Evolutionary conservation across 2,329 filamentous ascomycete species (phyloP).

Genomic region (Penicillium sp.): DNA sequence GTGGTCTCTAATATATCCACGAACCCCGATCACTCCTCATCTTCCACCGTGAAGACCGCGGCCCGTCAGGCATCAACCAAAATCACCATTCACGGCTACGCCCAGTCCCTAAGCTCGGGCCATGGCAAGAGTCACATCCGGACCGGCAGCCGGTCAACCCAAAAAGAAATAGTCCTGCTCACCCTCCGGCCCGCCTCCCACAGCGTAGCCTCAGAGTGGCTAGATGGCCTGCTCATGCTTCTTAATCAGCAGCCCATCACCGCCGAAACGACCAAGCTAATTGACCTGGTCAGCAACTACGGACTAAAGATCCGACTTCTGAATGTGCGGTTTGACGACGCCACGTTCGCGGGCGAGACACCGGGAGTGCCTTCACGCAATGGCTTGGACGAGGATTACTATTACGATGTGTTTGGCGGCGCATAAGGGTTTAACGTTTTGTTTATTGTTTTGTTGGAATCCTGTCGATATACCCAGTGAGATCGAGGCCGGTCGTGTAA

Average conservation of each 20-base stretch:
- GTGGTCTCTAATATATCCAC: slow-evolving; percentile 90
- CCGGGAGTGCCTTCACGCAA: slow-evolving; percentile 78
- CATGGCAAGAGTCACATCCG: slow-evolving; percentile 29
- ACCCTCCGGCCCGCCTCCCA: slow-evolving; percentile 79
- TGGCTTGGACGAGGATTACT: slow-evolving; percentile 88
- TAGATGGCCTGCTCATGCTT: slow-evolving; percentile 92
- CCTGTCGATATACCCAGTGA: slow-evolving; percentile 6
- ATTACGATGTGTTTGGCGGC: slow-evolving; percentile 69
- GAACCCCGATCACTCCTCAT: slow-evolving; percentile 51
- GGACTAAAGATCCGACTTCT: slow-evolving; percentile 88
- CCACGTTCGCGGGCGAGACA: slow-evolving; percentile 64
- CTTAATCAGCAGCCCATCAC: slow-evolving; percentile 95
- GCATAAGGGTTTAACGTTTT: slow-evolving; percentile 13
- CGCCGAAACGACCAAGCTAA: slow-evolving; percentile 88
- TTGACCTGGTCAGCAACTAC: slow-evolving; percentile 82
- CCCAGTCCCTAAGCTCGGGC: slow-evolving; percentile 26
- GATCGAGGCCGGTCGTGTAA: background rate
- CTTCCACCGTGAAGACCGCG: slow-evolving; percentile 48
- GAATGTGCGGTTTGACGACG: slow-evolving; percentile 86
- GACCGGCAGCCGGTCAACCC: slow-evolving; percentile 33
- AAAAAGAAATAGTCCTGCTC: slow-evolving; percentile 71
- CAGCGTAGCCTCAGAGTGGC: slow-evolving; percentile 88
- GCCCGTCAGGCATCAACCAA: slow-evolving; percentile 62
- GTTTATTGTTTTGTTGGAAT: slow-evolving; percentile 8
- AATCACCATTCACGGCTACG: slow-evolving; percentile 84